Evolutionary conservation across 148 eudicot genomes (phyloP).

Genomic region (Rhododendron kiyosumense): DNA sequence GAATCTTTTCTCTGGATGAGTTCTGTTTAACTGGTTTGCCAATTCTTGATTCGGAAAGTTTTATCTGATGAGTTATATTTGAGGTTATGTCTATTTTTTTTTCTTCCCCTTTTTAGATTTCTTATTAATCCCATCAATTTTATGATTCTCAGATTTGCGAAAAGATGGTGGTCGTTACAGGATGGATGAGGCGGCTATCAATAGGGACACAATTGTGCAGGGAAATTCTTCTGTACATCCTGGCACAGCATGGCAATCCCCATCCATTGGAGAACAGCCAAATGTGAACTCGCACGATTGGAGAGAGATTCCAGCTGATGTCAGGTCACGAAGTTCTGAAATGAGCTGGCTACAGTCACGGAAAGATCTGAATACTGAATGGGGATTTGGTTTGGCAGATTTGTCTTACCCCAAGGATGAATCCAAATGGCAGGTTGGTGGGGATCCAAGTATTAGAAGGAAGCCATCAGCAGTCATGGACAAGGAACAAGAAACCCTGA

Average conservation of each 20-base stretch:
- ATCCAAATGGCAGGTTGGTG: slow-evolving; percentile 31
- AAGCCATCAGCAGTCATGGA: slow-evolving; percentile 38
- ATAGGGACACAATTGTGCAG: slow-evolving; percentile 33
- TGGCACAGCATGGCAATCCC: slow-evolving; percentile 43
- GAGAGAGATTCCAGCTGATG: slow-evolving; percentile 36
- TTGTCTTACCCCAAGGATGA: slow-evolving; percentile 36
- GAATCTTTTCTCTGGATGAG: neutral
- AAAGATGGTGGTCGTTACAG: slow-evolving; percentile 34
- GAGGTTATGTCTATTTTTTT: neutral
- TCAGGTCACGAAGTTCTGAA: slow-evolving; percentile 31
- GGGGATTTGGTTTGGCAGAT: slow-evolving; percentile 30
- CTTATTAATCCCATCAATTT: neutral
- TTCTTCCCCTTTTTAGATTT: neutral
- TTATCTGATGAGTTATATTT: neutral
- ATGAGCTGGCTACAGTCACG: slow-evolving; percentile 45
- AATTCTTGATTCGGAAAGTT: neutral
- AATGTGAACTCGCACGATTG: slow-evolving; percentile 30
- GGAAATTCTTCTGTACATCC: slow-evolving; percentile 38
- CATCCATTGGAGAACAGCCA: slow-evolving; percentile 36
- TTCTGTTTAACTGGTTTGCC: slow-evolving; percentile 1
- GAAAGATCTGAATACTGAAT: slow-evolving; percentile 33
- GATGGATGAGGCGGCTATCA: slow-evolving; percentile 33
- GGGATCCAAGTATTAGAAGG: slow-evolving; percentile 46
- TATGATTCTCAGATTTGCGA: slow-evolving; percentile 32
- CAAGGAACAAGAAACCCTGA: slow-evolving; percentile 49